Base-by-base conservation (phyloP, 345 rosid genomes). In the Eucalyptus lansdowneana region DNA sequence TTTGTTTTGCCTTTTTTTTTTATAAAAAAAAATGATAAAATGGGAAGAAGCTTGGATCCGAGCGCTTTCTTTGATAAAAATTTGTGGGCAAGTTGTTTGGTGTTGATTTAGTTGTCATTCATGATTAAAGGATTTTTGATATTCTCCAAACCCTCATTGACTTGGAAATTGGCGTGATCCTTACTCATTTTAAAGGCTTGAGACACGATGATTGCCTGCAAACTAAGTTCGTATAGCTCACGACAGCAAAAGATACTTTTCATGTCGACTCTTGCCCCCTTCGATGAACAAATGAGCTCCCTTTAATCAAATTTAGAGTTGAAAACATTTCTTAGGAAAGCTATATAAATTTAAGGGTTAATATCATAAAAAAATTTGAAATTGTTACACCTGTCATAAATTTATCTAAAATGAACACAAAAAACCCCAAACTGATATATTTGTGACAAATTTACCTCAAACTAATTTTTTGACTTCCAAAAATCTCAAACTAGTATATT, bases 391-490 rank as follows among this genome's bases (percentile, higher is more conserved):
- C 0, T 3, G 0, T 51, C 56, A 51, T 0, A 51, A 51, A 51
- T 51, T 51, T 51, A 17, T 3, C 2, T 2, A 0, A 51, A 51
- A 17, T 51, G 22, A 51, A 0, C 22, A 51, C 9, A 51, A 51
- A 17, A 51, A 51, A 51, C 2, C 4, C 0, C 3, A 51, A 51
- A 51, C 0, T 16, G 1, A 0, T 51, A 51, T 0, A 51, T 0
- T 51, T 51, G 0, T 7, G 22, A 17, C 9, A 51, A 51, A 51
- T 51, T 51, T 17, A 51, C 56, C 9, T 0, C 2, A 51, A 51
- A 51, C 22, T 17, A 51, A 50, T 51, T 51, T 51, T 1, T 51
- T 7, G 22, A 51, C 56, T 3, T 51, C 22, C 56, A 51, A 51
- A 51, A 0, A 51, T 51, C 56, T 51, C 56, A 51, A 51, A 51